A percentile compares a stretch with the other conserved stretches of the same genome.
Evolutionary conservation across 495 filamentous ascomycete species (phyloP).

Genomic region (Annulohypoxylon bovei): DNA sequence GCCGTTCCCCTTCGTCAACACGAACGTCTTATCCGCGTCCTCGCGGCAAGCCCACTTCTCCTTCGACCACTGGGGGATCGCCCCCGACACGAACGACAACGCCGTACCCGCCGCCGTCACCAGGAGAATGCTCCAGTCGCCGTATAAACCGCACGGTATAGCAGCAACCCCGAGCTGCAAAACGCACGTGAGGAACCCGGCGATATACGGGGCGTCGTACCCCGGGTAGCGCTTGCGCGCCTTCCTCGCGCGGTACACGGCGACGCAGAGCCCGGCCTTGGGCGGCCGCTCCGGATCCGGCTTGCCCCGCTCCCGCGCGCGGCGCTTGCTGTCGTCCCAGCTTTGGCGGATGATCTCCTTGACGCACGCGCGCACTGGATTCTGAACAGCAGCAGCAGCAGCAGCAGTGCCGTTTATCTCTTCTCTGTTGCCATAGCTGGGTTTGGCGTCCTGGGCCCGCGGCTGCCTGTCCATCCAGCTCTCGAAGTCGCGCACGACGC

Average conservation of each 20-base stretch:
- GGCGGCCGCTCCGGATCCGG: constrained; percentile 1
- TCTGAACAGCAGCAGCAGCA: neutral
- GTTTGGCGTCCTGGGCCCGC: neutral
- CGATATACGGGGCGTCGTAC: constrained; percentile 1
- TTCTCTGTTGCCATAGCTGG: neutral
- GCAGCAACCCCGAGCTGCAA: constrained; percentile 59
- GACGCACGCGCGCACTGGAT: neutral
- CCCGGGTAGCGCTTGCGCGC: neutral
- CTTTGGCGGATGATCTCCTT: constrained; percentile 9
- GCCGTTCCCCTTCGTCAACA: constrained; percentile 59
- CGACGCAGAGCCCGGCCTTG: constrained; percentile 9
- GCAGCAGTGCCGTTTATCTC: neutral
- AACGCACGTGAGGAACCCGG: neutral
- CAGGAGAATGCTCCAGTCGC: constrained; percentile 59
- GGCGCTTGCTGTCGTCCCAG: neutral
- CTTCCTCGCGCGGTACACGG: constrained; percentile 11
- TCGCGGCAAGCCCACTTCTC: constrained; percentile 62
- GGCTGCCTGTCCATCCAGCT: constrained; percentile 44
- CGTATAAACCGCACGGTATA: constrained; percentile 53
- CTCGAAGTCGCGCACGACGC: constrained; percentile 62
- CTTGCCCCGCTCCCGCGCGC: neutral
- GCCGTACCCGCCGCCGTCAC: constrained; percentile 54
- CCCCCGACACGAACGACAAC: constrained; percentile 49
- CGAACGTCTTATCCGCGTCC: constrained; percentile 43
- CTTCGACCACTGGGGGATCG: constrained; percentile 58